These are phyloP conservation scores for Trichosporon faecale DNA, from an alignment of 1,284 basidiomycete species.

Conservation along the genomic window DNA sequence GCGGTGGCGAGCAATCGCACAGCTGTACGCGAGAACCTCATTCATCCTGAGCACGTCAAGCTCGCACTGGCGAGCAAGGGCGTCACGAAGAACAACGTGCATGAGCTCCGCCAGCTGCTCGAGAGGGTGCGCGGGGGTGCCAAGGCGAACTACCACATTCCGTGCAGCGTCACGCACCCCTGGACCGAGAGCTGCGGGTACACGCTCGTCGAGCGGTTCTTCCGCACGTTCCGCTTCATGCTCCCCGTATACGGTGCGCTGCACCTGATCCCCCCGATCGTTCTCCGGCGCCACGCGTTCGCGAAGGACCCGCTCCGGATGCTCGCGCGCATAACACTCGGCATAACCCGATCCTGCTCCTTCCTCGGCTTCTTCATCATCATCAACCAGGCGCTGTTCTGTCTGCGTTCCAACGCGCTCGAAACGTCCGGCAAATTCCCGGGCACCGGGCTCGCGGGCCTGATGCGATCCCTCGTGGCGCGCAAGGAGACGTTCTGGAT, in stretches of 20 bases:
- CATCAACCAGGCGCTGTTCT: slow-evolving; percentile 75
- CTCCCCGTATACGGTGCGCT: slow-evolving; percentile 75
- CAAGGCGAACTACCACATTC: slow-evolving; percentile 53
- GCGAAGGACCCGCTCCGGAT: slow-evolving; percentile 62
- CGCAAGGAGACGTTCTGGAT: slow-evolving; percentile 72
- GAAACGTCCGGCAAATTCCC: slow-evolving; percentile 35
- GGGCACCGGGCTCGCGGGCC: slow-evolving; percentile 56
- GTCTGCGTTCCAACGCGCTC: slow-evolving; percentile 56
- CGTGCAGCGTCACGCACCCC: slow-evolving; percentile 70
- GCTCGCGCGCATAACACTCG: slow-evolving; percentile 64
- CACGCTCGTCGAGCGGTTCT: slow-evolving; percentile 70
- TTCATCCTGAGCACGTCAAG: slow-evolving; percentile 62
- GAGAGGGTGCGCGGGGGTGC: slow-evolving; percentile 32
- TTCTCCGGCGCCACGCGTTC: slow-evolving; percentile 62
- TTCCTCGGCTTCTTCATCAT: slow-evolving; percentile 84
- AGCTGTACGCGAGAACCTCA: slow-evolving; percentile 60
- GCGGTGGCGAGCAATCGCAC: slow-evolving; percentile 63
- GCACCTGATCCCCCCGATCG: slow-evolving; percentile 78
- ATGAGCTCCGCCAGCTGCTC: slow-evolving; percentile 35
- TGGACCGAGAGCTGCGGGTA: slow-evolving; percentile 66
- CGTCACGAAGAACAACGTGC: slow-evolving; percentile 38
- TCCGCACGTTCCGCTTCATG: slow-evolving; percentile 78
- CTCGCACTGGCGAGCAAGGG: slow-evolving; percentile 52
- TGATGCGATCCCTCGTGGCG: slow-evolving; percentile 57
- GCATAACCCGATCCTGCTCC: slow-evolving; percentile 78